Evolutionary conservation across 78 protist species (phyloP).

Genomic region (Dictyostelium citrinum): DNA sequence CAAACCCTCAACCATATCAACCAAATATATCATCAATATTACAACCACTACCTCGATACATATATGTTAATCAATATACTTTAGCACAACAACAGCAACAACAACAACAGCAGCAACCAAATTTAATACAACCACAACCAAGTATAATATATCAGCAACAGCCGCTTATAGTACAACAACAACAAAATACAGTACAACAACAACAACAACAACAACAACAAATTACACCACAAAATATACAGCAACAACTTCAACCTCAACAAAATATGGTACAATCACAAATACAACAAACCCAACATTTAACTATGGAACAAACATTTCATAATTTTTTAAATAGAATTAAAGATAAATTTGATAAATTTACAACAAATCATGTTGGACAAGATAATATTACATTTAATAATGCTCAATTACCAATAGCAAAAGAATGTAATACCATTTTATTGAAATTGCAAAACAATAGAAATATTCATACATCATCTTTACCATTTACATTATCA

Average conservation of each 20-base stretch:
- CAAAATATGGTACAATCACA: background rate
- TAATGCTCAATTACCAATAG: background rate
- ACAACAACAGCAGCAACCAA: background rate
- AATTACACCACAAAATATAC: background rate
- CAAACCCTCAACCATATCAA: background rate
- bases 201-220: background rate
- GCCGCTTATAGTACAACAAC: background rate
- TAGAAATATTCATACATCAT: slow-evolving; percentile 14
- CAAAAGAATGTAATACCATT: background rate
- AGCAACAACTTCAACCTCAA: slow-evolving; percentile 6
- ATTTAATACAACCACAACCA: background rate
- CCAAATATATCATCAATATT: background rate
- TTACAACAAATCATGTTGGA: slow-evolving; percentile 8
- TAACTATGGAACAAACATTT: background rate
- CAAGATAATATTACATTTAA: background rate
- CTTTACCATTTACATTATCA: slow-evolving; percentile 24
- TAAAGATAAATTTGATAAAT: slow-evolving; percentile 6
- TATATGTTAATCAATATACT: background rate
- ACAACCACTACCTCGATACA: background rate
- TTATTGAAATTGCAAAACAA: background rate
- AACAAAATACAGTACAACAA: background rate
- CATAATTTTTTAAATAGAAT: background rate
- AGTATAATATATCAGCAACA: background rate
- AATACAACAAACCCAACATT: background rate
- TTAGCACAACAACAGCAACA: background rate